Evolutionary conservation across 768 basidiomycete species (phyloP).

Genomic region (Crepidotus variabilis): DNA sequence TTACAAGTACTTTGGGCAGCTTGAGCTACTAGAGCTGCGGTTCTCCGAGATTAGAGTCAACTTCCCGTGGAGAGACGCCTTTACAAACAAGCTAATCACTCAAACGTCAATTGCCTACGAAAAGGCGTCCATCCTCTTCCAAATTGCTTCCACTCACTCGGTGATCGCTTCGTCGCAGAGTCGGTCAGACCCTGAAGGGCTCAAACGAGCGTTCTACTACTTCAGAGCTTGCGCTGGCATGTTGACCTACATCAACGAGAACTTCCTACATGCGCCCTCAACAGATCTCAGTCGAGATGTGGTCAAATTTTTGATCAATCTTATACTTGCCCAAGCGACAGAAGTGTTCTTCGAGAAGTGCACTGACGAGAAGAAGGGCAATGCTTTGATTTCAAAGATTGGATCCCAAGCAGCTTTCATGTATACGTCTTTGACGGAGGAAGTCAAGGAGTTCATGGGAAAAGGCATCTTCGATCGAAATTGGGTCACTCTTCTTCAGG

Average conservation of each 20-base stretch:
- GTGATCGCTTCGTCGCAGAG: constrained; percentile 84
- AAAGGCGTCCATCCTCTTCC: constrained; percentile 96
- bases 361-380: constrained; percentile 86
- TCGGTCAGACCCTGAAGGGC: constrained; percentile 83
- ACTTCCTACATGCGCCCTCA: constrained; percentile 96
- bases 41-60: constrained; percentile 96
- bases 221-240: constrained; percentile 90
- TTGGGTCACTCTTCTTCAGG: constrained; percentile 88
- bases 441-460: constrained; percentile 94
- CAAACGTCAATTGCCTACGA: constrained; percentile 98
- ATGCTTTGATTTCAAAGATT: constrained; percentile 76
- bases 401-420: constrained; percentile 77
- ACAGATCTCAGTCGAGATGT: constrained; percentile 94
- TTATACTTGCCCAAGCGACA: constrained; percentile 91
- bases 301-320: constrained; percentile 84
- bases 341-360: constrained; percentile 97
- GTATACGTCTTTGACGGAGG: constrained; percentile 82
- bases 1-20: constrained; percentile 99
- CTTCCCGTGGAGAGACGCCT: constrained; percentile 97
- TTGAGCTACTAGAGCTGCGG: constrained; percentile 93
- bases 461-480: constrained; percentile 94
- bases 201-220: constrained; percentile 92
- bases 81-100: constrained; percentile 88
- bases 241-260: constrained; percentile 98
- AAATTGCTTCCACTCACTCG: constrained; percentile 92